Conservation (phyloP, 306 rosid species). For the Cicer chorassanicum region DNA sequence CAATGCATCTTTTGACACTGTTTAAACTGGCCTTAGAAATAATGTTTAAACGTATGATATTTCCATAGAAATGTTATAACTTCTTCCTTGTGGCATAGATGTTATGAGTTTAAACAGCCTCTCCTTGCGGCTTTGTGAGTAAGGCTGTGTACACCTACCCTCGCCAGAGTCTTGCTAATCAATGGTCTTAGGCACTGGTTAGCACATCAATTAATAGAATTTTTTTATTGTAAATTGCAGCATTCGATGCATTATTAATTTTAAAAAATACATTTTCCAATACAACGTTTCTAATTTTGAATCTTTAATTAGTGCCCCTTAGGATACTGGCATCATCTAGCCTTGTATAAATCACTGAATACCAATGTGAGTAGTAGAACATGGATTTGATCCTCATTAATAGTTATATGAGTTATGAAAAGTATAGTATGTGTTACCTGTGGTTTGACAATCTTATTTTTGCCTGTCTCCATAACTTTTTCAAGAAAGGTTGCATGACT, state of each 20-base stretch:
- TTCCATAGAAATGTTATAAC: not conserved
- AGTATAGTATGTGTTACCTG: not conserved
- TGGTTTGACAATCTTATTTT: slow-evolving; percentile 15
- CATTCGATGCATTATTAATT: not conserved
- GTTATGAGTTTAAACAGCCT: not conserved
- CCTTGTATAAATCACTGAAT: too few relatives aligned
- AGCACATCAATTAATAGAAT: not conserved
- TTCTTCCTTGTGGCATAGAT: not conserved
- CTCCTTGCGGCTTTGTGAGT: not conserved
- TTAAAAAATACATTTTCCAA: not conserved
- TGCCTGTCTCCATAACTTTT: not conserved
- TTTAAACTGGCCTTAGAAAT: not conserved
- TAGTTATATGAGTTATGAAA: slow-evolving; percentile 6
- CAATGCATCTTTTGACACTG: slow-evolving; percentile 30
- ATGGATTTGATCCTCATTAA: slow-evolving; percentile 8
- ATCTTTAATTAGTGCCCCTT: not conserved
- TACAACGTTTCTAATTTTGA: not conserved
- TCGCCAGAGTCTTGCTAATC: not conserved
- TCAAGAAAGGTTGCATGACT: slow-evolving; percentile 10
- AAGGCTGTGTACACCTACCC: not conserved
- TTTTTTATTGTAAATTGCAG: not conserved
- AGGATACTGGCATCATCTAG: not conserved
- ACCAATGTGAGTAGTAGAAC: too few relatives aligned
- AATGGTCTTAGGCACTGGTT: not conserved
- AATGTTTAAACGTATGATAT: not conserved